A percentile compares a stretch with the other conserved stretches of the same genome.
These are phyloP conservation scores for Fusarium dimerum DNA, from an alignment of 2,329 filamentous ascomycete genomes.

Conservation along the genomic window DNA sequence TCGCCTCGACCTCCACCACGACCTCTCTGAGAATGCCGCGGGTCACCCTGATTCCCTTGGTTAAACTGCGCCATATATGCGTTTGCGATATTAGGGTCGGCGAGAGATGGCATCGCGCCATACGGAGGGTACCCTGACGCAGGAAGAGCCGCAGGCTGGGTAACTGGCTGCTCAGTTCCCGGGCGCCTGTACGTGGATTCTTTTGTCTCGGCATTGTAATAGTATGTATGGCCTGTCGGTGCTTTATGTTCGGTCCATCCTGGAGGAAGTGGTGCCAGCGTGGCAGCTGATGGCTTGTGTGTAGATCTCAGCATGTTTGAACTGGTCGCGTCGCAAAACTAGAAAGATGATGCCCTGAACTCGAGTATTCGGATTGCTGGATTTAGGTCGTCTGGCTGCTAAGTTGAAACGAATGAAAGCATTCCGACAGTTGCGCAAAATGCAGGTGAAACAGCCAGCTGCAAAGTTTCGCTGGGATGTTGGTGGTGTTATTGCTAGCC, in stretches of 20 bases:
- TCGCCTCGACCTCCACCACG: slow-evolving; percentile 44
- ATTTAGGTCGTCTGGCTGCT: too few species aligned
- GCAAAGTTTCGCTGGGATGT: too few species aligned
- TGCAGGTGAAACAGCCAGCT: too few species aligned
- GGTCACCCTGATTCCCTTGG: slow-evolving; percentile 40
- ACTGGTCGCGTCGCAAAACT: slow-evolving; percentile 4
- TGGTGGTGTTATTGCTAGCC: too few species aligned
- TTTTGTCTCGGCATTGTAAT: slow-evolving; percentile 80
- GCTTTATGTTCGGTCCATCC: slow-evolving; percentile 96
- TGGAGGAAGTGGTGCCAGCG: slow-evolving; percentile 63
- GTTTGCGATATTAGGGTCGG: slow-evolving; percentile 59
- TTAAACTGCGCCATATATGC: slow-evolving; percentile 60
- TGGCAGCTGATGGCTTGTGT: slow-evolving; percentile 58
- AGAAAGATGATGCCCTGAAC: too few species aligned
- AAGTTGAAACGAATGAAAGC: too few species aligned
- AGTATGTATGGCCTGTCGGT: slow-evolving; percentile 84
- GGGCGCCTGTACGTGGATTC: slow-evolving; percentile 86
- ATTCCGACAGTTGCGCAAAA: too few species aligned
- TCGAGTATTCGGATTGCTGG: too few species aligned
- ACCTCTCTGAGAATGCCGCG: slow-evolving; percentile 31
- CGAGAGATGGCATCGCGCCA: slow-evolving; percentile 40
- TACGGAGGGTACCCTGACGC: slow-evolving; percentile 31
- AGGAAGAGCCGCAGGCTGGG: slow-evolving; percentile 23
- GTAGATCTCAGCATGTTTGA: slow-evolving; percentile 72
- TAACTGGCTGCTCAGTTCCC: slow-evolving; percentile 31